Conservation (phyloP, 495 filamentous ascomycete species). For the Saxispiralis lemnorum region DNA sequence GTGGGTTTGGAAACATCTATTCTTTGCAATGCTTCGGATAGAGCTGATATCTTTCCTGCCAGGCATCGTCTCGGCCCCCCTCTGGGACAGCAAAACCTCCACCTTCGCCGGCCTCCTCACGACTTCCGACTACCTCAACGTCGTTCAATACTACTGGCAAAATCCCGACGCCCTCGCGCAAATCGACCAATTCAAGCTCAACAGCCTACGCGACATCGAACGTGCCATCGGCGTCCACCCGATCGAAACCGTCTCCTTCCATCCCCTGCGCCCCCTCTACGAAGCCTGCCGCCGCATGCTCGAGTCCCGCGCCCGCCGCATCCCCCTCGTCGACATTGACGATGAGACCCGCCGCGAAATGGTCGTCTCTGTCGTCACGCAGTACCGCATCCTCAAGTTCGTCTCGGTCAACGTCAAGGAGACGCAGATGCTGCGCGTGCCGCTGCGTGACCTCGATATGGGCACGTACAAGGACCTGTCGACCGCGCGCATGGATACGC, state of each 20-base stretch:
- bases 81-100: constrained; percentile 92
- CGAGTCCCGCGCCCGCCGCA: constrained; percentile 75
- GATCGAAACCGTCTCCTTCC: constrained; percentile 87
- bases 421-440: constrained; percentile 75
- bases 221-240: constrained; percentile 77
- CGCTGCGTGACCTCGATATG: constrained; percentile 65
- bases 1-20: constrained; percentile 31
- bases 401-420: constrained; percentile 92
- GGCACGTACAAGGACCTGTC: constrained; percentile 68
- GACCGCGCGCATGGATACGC: constrained; percentile 77
- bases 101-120: constrained; percentile 89
- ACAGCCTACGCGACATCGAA: constrained; percentile 88
- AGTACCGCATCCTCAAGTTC: constrained; percentile 96
- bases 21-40: background rate
- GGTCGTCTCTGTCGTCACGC: constrained; percentile 91
- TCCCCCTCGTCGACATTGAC: constrained; percentile 84
- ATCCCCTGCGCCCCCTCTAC: constrained; percentile 76
- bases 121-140: constrained; percentile 93
- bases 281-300: constrained; percentile 93
- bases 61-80: constrained; percentile 95
- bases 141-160: constrained; percentile 99
- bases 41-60: constrained; percentile 4
- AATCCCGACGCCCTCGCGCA: constrained; percentile 75
- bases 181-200: constrained; percentile 86
- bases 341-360: constrained; percentile 85